A percentile compares a stretch with the other conserved stretches of the same genome.
Evolutionary conservation across 108 stramenopile genomes (phyloP).

Genomic region (Cylindrotheca closterium): DNA sequence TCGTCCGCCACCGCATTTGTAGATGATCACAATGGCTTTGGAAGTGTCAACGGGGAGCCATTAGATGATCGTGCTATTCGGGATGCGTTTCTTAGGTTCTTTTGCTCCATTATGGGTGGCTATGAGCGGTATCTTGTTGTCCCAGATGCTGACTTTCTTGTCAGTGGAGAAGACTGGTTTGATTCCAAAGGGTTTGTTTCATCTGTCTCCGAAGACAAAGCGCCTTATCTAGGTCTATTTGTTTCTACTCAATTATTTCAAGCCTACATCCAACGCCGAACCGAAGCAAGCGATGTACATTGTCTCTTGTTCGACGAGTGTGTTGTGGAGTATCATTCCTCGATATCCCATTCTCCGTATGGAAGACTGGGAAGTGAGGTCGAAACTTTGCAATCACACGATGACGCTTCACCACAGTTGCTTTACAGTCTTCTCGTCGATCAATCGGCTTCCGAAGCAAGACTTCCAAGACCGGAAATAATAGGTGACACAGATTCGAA

Average conservation of each 20-base stretch:
- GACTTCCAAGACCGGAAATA: conserved; percentile 29
- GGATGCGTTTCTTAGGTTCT: conserved; percentile 83
- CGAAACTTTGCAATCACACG: conserved; percentile 26
- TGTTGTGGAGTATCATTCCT: conserved; percentile 72
- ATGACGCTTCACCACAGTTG: conserved; percentile 37
- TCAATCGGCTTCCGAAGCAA: conserved; percentile 64
- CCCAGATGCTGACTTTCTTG: conserved; percentile 84
- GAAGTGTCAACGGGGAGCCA: conserved; percentile 39
- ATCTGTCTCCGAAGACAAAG: conserved; percentile 51
- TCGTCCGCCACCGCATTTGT: conserved; percentile 37
- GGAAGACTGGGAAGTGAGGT: conserved; percentile 72
- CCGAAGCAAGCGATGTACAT: conserved; percentile 85
- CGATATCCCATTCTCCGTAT: conserved; percentile 61
- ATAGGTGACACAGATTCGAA: conserved; percentile 46
- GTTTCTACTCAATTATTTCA: conserved; percentile 84
- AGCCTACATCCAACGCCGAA: conserved; percentile 83
- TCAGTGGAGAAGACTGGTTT: conserved; percentile 87
- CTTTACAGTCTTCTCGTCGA: conserved; percentile 75
- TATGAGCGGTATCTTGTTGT: conserved; percentile 84
- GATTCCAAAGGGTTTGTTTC: conserved; percentile 76
- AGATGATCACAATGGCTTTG: conserved; percentile 22
- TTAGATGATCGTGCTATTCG: conserved; percentile 84
- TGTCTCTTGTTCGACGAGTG: conserved; percentile 87
- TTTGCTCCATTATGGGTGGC: conserved; percentile 71
- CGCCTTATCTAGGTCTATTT: conserved; percentile 53